Percentiles rank a stretch among this genome's conserved stretches.
Evolutionary conservation across 2,329 filamentous ascomycete genomes (phyloP).

Genomic region (Talaromyces sp.): DNA sequence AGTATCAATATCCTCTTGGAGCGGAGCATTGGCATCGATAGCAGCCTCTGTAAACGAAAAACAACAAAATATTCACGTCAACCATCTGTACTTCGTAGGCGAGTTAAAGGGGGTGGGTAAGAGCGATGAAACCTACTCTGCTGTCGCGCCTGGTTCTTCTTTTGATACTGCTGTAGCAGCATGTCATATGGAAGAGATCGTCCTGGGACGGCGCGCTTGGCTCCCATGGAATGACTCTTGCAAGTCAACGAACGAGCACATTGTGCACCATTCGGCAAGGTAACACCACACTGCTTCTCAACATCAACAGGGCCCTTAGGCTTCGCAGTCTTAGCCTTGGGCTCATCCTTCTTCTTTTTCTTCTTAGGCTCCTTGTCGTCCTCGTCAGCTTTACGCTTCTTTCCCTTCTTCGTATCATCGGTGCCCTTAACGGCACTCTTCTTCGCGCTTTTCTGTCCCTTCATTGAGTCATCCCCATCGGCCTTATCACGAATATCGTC

Average conservation of each 20-base stretch:
- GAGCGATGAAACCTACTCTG: constrained; percentile 69
- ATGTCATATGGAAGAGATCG: constrained; percentile 90
- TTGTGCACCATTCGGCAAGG: constrained; percentile 79
- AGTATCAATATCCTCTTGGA: constrained; percentile 82
- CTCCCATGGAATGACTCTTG: constrained; percentile 94
- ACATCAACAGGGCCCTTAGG: constrained; percentile 93
- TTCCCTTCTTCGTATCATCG: constrained; percentile 66
- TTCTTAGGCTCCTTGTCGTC: constrained; percentile 76
- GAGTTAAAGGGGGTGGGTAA: background rate
- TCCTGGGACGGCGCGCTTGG: constrained; percentile 84
- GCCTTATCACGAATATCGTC: constrained; percentile 47
- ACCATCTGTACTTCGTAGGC: constrained; percentile 5
- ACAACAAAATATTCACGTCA: constrained; percentile 17
- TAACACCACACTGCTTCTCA: constrained; percentile 88
- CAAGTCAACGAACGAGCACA: constrained; percentile 89
- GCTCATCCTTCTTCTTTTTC: constrained; percentile 95
- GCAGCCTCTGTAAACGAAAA: constrained; percentile 70
- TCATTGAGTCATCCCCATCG: constrained; percentile 49
- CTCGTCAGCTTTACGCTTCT: constrained; percentile 76
- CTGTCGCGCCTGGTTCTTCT: constrained; percentile 98
- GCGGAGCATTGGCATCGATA: constrained; percentile 87
- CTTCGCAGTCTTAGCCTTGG: constrained; percentile 79
- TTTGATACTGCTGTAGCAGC: constrained; percentile 83
- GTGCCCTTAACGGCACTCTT: constrained; percentile 59
- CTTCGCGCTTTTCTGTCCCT: constrained; percentile 65